A percentile compares a stretch with the other conserved stretches of the same genome.
phyloP scores from a whole-genome alignment of 257 asterid genomes.

The Prunella vulgaris region DNA sequence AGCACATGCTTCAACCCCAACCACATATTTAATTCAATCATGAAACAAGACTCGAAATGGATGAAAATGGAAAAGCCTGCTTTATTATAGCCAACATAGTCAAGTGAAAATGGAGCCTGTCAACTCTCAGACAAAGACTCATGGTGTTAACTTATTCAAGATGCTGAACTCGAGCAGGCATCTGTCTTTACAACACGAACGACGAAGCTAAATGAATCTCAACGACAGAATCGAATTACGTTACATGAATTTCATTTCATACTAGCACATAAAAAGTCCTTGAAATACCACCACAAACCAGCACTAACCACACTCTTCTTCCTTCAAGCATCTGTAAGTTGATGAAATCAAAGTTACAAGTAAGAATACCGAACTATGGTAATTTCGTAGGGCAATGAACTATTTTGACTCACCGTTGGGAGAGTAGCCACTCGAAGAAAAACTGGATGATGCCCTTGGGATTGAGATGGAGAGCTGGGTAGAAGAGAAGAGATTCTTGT shows the following conservation, averaged over 20 bases:
- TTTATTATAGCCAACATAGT: not conserved
- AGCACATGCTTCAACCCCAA: not conserved
- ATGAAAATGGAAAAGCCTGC: not conserved
- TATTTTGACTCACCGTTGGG: constrained; percentile 52
- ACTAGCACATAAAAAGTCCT: constrained; percentile 1
- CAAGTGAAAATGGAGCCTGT: not conserved
- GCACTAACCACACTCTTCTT: not conserved
- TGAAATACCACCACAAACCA: not conserved
- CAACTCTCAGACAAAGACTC: not conserved
- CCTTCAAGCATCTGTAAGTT: constrained; percentile 52
- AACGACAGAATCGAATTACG: constrained; percentile 16
- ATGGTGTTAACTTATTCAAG: constrained; percentile 17
- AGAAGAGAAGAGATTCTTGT: constrained; percentile 56
- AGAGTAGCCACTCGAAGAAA: constrained; percentile 51
- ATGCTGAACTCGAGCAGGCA: constrained; percentile 17
- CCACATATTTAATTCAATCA: not conserved
- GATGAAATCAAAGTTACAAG: not conserved
- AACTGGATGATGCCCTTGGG: constrained; percentile 58
- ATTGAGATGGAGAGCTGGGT: constrained; percentile 86
- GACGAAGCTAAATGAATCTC: not conserved
- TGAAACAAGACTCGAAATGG: not conserved
- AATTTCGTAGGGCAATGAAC: not conserved
- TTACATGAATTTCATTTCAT: constrained; percentile 18
- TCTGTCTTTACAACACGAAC: constrained; percentile 17
- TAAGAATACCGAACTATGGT: not conserved